phyloP scores from a whole-genome alignment of 1,284 basidiomycete species.

The Wolfiporia cocos region DNA sequence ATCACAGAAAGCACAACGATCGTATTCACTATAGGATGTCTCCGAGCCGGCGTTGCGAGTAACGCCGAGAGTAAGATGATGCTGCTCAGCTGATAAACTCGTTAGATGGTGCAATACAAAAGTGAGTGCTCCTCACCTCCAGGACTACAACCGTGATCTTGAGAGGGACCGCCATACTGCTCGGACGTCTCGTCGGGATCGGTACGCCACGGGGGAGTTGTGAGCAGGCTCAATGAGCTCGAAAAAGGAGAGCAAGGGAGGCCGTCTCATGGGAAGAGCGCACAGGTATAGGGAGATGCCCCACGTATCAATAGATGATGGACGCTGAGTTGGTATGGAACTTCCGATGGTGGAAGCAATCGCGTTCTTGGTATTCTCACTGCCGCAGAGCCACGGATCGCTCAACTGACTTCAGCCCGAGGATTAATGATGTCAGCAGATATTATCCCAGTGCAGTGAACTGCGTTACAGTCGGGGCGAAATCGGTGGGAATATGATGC shows the following conservation, averaged over 20 bases:
- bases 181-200: not conserved
- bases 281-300: not conserved
- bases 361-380: too few species aligned
- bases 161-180: constrained; percentile 2
- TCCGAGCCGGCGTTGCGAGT: constrained; percentile 20
- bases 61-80: constrained; percentile 15
- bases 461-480: too few species aligned
- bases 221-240: not conserved
- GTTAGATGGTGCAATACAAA: not conserved
- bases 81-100: constrained; percentile 11
- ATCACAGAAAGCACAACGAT: constrained; percentile 17
- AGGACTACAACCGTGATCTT: constrained; percentile 16
- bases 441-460: too few species aligned
- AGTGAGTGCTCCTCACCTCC: constrained; percentile 11
- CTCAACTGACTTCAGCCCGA: too few species aligned
- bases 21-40: constrained; percentile 21
- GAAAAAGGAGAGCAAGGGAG: not conserved
- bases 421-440: too few species aligned
- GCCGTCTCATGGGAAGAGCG: not conserved
- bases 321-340: too few species aligned
- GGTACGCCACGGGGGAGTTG: not conserved
- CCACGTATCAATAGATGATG: not conserved
- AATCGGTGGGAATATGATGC: too few species aligned
- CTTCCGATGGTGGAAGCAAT: too few species aligned
- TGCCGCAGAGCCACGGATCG: too few species aligned